These are phyloP conservation scores for Bondarzewia mesenterica DNA, from an alignment of 1,284 basidiomycete genomes.

Conservation along the genomic window DNA sequence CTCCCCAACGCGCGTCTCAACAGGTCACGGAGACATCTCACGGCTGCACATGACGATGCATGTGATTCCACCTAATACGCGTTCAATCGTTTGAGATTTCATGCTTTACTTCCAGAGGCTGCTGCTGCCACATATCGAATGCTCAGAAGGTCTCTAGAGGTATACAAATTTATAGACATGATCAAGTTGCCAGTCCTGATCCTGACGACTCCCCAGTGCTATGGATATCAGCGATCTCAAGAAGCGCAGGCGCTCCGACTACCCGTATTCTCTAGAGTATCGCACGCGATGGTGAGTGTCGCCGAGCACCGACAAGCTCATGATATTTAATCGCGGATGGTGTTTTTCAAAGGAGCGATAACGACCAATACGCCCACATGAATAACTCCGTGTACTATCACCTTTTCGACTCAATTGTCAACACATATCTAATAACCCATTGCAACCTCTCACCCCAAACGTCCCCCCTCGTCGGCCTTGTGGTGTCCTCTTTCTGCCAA, in stretches of 20 bases:
- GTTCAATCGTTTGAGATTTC: no score
- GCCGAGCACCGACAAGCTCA: not conserved
- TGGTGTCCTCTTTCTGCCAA: conserved; percentile 65
- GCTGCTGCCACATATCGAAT: no score
- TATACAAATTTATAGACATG: no score
- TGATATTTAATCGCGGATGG: not conserved
- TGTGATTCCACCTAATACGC: no score
- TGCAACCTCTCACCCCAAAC: conserved; percentile 45
- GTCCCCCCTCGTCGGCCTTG: conserved; percentile 55
- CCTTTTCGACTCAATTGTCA: conserved; percentile 70
- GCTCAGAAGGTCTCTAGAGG: no score
- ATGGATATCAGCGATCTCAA: conserved; percentile 14
- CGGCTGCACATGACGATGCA: no score
- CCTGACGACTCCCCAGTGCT: not conserved
- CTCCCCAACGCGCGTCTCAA: no score
- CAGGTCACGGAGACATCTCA: no score
- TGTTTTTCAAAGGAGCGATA: conserved; percentile 62
- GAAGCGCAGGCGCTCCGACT: conserved; percentile 39
- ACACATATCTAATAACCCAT: conserved; percentile 57
- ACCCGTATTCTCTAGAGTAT: conserved; percentile 51
- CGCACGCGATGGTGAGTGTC: conserved; percentile 57
- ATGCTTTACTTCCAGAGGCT: no score
- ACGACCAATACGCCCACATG: conserved; percentile 72
- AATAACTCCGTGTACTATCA: conserved; percentile 78
- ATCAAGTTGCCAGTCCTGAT: no score